Conservation (phyloP, 495 filamentous ascomycete species). For the Bombardia bombarda region DNA sequence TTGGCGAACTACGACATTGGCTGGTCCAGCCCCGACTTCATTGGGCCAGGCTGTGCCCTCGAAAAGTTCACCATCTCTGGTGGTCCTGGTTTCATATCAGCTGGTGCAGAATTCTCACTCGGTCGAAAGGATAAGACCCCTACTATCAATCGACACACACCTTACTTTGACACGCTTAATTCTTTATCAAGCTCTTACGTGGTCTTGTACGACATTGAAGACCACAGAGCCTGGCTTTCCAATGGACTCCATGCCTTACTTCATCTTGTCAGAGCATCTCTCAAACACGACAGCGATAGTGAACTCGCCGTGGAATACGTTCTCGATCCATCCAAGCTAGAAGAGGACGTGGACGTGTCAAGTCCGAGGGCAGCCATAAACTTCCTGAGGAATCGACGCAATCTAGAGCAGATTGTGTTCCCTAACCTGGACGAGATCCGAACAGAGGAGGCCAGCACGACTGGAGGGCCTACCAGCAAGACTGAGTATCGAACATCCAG, state of each 20-base stretch:
- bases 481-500: constrained; percentile 1
- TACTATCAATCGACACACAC: constrained; percentile 1
- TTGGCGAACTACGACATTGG: constrained; percentile 6
- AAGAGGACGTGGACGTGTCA: not conserved
- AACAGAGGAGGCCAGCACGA: not conserved
- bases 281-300: not conserved
- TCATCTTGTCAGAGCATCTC: constrained; percentile 9
- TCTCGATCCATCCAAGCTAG: not conserved
- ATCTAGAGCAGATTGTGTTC: constrained; percentile 5
- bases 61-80: constrained; percentile 8
- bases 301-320: not conserved
- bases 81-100: not conserved
- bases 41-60: constrained; percentile 4
- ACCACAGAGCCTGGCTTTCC: constrained; percentile 6
- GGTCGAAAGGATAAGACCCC: too few relatives aligned
- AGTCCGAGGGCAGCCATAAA: constrained; percentile 1
- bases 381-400: not conserved
- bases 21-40: constrained; percentile 4
- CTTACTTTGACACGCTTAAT: constrained; percentile 1
- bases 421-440: constrained; percentile 1
- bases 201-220: constrained; percentile 4
- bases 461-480: not conserved
- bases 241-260: constrained; percentile 6
- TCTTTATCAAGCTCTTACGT: constrained; percentile 1
- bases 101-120: too few relatives aligned